Conservation (phyloP, 805 yeast genomes). For the Ogataea henricii region DNA sequence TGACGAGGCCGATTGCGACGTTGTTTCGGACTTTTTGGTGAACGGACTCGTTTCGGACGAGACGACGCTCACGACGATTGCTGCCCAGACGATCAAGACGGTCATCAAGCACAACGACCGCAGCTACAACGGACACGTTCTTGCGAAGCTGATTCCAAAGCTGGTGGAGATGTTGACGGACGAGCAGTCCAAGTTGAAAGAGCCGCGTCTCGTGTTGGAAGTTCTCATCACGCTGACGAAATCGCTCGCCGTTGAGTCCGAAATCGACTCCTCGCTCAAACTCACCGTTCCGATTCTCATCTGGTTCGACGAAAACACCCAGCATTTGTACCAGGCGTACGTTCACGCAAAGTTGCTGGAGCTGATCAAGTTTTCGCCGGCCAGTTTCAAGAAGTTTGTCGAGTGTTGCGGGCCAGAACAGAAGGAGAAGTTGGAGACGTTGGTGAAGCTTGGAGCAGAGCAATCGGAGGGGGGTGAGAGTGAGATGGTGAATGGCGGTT, state of each 20-base stretch:
- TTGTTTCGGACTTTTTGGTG: constrained; percentile 37
- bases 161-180: constrained; percentile 36
- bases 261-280: constrained; percentile 32
- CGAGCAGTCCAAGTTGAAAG: constrained; percentile 23
- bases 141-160: constrained; percentile 49
- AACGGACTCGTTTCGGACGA: constrained; percentile 39
- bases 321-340: constrained; percentile 36
- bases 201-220: constrained; percentile 48
- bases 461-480: constrained; percentile 1
- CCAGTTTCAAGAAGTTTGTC: constrained; percentile 51
- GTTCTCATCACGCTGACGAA: constrained; percentile 49
- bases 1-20: constrained; percentile 39
- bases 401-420: constrained; percentile 42
- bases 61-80: constrained; percentile 38
- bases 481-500: constrained; percentile 16
- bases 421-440: constrained; percentile 41
- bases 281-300: constrained; percentile 33
- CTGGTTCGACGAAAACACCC: constrained; percentile 33
- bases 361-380: constrained; percentile 47
- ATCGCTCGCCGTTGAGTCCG: constrained; percentile 35
- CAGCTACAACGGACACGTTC: constrained; percentile 37
- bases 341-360: constrained; percentile 49
- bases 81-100: constrained; percentile 64
- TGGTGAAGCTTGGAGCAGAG: constrained; percentile 41
- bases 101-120: constrained; percentile 41